Evolutionary conservation across 148 eudicot genomes (phyloP), one percentile per base, ranked within the genome.

Genomic region (Fallopia convolvulus): DNA sequence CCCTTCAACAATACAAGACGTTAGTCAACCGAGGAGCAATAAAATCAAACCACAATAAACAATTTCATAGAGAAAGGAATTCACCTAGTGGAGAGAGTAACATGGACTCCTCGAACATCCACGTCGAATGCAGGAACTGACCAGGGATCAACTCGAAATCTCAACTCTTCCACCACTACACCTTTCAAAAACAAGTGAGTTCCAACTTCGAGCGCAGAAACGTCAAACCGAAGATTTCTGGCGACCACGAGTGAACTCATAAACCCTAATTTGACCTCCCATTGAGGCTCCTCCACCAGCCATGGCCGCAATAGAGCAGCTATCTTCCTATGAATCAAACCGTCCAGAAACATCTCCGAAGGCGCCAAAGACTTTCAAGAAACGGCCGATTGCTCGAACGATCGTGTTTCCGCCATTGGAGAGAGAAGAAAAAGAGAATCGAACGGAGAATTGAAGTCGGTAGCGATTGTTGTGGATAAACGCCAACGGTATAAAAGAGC

Each of bases 211-310:
- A 92, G 82, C 17, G 81, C 82, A 3, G 84, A 77, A 65, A 72
- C 11, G 80, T 90, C 83, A 79, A 94, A 82, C 21, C 75, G 44
- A 63, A 94, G 83, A 79, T 89, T 82, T 8, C 76, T 82, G 41
- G 87, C 91, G 44, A 80, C 76, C 0, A 85, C 78, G 13, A 78
- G 68, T 2, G 93, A 87, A 47, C 79, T 82, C 74, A 86, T 80
- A 63, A 92, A 80, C 82, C 98, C 98, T 85, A 94, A 79, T 71
- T 87, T 84, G 81, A 90, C 80, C 40, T 92, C 85, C 79, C 87
- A 83, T 52, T 89, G 88, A 17, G 87, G 86, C 47, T 92, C 90
- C 33, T 83, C 83, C 6, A 36, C 58, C 73, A 92, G 86, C 93
- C 93, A 94, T 86, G 93, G 96, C 8, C 77, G 86, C 30, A 94